Evolutionary conservation across 2,329 filamentous ascomycete genomes (phyloP), one percentile per base, ranked within the genome.

Genomic region (Zymoseptoria brevis): DNA sequence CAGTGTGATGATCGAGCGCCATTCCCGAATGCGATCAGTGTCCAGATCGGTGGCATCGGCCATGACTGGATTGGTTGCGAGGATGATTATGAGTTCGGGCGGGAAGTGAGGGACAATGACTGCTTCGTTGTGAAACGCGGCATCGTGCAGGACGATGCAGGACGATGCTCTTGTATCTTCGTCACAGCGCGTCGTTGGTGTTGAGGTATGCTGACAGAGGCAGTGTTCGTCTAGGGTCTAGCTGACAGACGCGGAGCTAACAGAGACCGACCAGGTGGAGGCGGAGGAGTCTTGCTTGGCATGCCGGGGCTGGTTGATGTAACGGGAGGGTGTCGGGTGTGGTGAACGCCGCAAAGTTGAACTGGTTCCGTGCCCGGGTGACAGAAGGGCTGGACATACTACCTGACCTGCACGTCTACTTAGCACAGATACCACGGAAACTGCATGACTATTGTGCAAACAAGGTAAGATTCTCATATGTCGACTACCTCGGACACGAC

Each of bases 1-100:
- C 35, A 90, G 77, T 0, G 86, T 89, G 58, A 89, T 73, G 54
- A 90, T 89, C 16, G 87, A 88, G 54, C 82, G 79, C 87, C 86
- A 89, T 59, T 81, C 73, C 57, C 72, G 80, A 67, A 90, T 89
- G 64, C 79, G 73, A 52, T 71, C 71, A 24, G 82, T 53, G 22
- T 29, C 29, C 8, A 53, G 9, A 29, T 22, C 51, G 9, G n/a
- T 16, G 5, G 35, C 6, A 16, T 45, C 35, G 29, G 51, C 2
- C 51, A 53, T 53, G 51, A 19, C 35, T 13, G 13, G 35, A n/a
- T 45, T 11, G 11, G 13, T 1, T 16, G 5, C 35, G n/a, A n/a
- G 35, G 35, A 6, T 45, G 5, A 45, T 45, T 13, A 45, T 16
- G 13, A 16, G 35, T 45, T 7, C 13, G 35, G 5, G 7, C 13